Evolutionary conservation across 2,329 filamentous ascomycete species (phyloP), one percentile per base, ranked within the genome.

Genomic region (Fusarium sp.): DNA sequence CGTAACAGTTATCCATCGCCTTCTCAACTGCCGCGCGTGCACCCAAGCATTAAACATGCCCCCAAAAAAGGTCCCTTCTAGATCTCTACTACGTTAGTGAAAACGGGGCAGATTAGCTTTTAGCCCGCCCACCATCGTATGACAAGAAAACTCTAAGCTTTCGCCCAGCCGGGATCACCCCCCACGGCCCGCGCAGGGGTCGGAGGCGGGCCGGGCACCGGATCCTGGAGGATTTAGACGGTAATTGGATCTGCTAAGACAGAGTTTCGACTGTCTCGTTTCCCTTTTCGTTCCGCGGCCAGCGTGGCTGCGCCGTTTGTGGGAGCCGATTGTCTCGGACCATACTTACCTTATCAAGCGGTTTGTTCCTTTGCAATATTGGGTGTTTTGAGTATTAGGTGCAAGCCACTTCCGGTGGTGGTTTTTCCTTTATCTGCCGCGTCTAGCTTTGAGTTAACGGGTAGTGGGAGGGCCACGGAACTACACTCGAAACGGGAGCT

Each of bases 141-240:
- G 67, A 69, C 41, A 11, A 38, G 15, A n/a, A 44, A 26, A 48
- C 42, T 42, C 48, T 60, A 69, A 75, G 73, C 58, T 66, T 66
- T 74, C 42, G 70, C 66, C 73, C 45, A 74, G 70, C 33, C 73
- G 73, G 73, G 56, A 58, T 38, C 48, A 26, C n/a, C 55, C 66
- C 65, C 45, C 35, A 70, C 51, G 35, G 60, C 26, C 17, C 28
- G n/a, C 18, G 39, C 66, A 70, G 52, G 67, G 67, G 24, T 70
- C 36, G 59, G 59, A 70, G n/a, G 41, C 45, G 59, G 41, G 18
- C 67, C 67, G 59, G n/a, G 20, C 13, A 35, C 48, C 49, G 38
- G 35, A 26, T 49, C 20, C 35, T 54, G 13, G 38, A 61, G 26
- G 20, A 54, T 39, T 45, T 28, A 6, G 28, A 58, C 41, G 24